These are phyloP conservation scores for Pinus taeda DNA, from an alignment of 75 land plant genomes.

Conservation along the genomic window DNA sequence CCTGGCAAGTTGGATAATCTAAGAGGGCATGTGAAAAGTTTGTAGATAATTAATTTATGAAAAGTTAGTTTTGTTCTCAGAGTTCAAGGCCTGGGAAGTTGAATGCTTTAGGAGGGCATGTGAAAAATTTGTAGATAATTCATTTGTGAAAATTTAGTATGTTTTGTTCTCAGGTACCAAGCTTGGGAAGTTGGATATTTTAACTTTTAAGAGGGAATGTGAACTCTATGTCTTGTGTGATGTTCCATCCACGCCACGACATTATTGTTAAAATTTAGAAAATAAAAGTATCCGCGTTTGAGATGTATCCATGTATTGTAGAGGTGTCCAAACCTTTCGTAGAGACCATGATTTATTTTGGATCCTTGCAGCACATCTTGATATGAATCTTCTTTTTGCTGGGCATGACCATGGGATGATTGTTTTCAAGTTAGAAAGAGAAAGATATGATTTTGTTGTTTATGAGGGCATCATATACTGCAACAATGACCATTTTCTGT, in stretches of 20 bases:
- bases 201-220: too few species aligned
- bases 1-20: too few species aligned
- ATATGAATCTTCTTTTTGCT: conserved; percentile 64
- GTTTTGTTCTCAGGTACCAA: too few species aligned
- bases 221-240: too few species aligned
- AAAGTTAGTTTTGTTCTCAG: too few species aligned
- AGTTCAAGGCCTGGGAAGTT: too few species aligned
- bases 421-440: conserved; percentile 48
- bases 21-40: too few species aligned
- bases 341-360: conserved; percentile 53
- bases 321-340: conserved; percentile 38
- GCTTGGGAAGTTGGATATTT: too few species aligned
- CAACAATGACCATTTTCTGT: conserved; percentile 41
- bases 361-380: conserved; percentile 47
- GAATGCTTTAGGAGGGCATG: too few species aligned
- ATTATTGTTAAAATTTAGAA: conserved; percentile 69
- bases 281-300: conserved; percentile 58
- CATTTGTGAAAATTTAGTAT: too few species aligned
- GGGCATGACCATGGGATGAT: conserved; percentile 79
- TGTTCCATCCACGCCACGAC: conserved; percentile 69
- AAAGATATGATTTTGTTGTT: conserved; percentile 33
- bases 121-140: too few species aligned
- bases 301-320: conserved; percentile 36
- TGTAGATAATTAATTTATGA: too few species aligned
- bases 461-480: conserved; percentile 25